Conservation (phyloP, 2,329 filamentous ascomycete genomes). For the Incumbomyces lentus region DNA sequence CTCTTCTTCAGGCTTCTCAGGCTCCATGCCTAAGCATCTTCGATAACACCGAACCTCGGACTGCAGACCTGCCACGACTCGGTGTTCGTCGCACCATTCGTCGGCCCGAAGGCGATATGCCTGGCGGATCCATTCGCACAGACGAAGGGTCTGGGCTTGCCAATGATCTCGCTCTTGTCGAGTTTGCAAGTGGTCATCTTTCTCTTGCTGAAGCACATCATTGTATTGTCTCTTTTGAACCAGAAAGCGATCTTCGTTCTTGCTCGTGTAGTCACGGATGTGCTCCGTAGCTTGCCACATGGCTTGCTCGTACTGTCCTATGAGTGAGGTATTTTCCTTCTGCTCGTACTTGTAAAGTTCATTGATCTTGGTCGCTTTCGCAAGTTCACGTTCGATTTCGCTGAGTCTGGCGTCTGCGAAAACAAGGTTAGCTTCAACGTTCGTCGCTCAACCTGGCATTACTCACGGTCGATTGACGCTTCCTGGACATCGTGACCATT, state of each 20-base stretch:
- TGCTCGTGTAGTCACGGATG: slow-evolving; percentile 41
- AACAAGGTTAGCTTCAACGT: background rate
- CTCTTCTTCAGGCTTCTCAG: slow-evolving; percentile 39
- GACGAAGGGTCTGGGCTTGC: slow-evolving; percentile 38
- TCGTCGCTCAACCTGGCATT: background rate
- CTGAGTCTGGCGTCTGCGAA: slow-evolving; percentile 35
- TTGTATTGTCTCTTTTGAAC: slow-evolving; percentile 40
- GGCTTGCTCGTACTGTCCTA: slow-evolving; percentile 38
- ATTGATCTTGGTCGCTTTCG: slow-evolving; percentile 33
- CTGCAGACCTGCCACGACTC: slow-evolving; percentile 37
- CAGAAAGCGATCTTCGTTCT: slow-evolving; percentile 39
- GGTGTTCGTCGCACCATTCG: slow-evolving; percentile 36
- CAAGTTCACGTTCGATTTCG: slow-evolving; percentile 38
- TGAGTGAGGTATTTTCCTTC: slow-evolving; percentile 37
- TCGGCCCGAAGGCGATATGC: slow-evolving; percentile 38
- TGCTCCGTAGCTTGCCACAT: slow-evolving; percentile 40
- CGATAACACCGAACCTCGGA: slow-evolving; percentile 40
- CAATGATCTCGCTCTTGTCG: slow-evolving; percentile 41
- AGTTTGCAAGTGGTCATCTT: slow-evolving; percentile 38
- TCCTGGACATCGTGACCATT: slow-evolving; percentile 15
- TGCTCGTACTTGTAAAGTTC: slow-evolving; percentile 37
- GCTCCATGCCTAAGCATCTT: slow-evolving; percentile 38
- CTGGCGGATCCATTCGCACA: slow-evolving; percentile 39
- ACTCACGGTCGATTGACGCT: slow-evolving; percentile 2
- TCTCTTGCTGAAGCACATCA: slow-evolving; percentile 39